phyloP scores from a whole-genome alignment of 2,329 filamentous ascomycete species.

The Cercospora sojina region DNA sequence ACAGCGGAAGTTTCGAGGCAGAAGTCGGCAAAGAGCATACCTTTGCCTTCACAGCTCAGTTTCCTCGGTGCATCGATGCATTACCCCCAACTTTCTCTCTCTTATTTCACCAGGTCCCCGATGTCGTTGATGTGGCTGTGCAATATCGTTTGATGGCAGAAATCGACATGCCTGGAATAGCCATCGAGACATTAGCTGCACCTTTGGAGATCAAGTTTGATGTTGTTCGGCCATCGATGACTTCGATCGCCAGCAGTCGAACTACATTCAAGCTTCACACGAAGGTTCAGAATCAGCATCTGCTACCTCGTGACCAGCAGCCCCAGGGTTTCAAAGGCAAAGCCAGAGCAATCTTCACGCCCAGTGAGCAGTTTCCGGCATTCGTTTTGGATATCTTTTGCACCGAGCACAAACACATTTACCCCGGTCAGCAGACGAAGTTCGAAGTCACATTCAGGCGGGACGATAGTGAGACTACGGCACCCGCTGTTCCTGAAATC shows the following conservation, averaged over 20 bases:
- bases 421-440: conserved; percentile 20
- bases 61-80: conserved; percentile 13
- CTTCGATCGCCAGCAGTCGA: conserved; percentile 8
- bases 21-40: conserved; percentile 15
- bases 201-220: conserved; percentile 15
- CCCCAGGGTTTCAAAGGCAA: conserved; percentile 27
- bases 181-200: conserved; percentile 17
- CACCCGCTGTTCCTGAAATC: conserved; percentile 17
- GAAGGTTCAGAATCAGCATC: conserved; percentile 24
- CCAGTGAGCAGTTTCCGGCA: conserved; percentile 23
- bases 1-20: conserved; percentile 23
- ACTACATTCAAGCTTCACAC: conserved; percentile 14
- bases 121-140: conserved; percentile 21
- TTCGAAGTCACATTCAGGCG: conserved; percentile 22
- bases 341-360: conserved; percentile 27
- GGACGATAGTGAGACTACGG: conserved; percentile 15
- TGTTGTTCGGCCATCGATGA: conserved; percentile 10
- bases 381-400: conserved; percentile 24
- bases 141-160: conserved; percentile 17
- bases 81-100: conserved; percentile 20
- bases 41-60: conserved; percentile 18
- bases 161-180: conserved; percentile 24
- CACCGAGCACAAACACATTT: conserved; percentile 20
- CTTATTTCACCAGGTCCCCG: conserved; percentile 23
- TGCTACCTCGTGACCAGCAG: conserved; percentile 26